Base-by-base conservation (phyloP, 2,329 filamentous ascomycete genomes). In the Fusarium camptoceras region DNA sequence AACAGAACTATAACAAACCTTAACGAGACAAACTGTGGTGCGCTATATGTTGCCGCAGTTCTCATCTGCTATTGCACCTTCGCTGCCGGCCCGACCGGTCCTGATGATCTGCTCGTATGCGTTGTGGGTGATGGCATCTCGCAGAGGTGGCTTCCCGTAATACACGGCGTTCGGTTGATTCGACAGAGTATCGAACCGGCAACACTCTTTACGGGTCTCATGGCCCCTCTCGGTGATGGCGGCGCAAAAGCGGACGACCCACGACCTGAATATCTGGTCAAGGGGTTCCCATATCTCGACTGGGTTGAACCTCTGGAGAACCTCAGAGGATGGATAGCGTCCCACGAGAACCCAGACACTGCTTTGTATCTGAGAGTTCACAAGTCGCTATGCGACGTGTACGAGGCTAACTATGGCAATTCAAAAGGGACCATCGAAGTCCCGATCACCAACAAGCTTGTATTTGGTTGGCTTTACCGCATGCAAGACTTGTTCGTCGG, bases 21-120 rank as follows among this genome's bases (percentile, higher is more conserved):
- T 4, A 71, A 75, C 49, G 65, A 72, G 24, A 60, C 63, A 44
- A 78, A 76, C 49, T 78, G 76, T 41, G 75, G 75, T n/a, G 72
- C 76, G 10, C 57, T 77, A 16, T 78, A 78, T 49, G 61, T 77
- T 10, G 70, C 75, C 4, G 70, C 76, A 10, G 55, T 73, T 22
- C 68, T 78, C 8, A 69, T 77, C 9, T 78, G 76, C 49, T 77
- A 76, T 43, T 77, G 74, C 43, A 73, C 72, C 10, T 77, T 78
- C 59, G 77, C 77, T 28, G 75, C 76, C 9, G 77, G 77, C 4
- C 77, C 77, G 4, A 71, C 66, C 7, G 66, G 74, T 12, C 65
- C 65, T 5, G 66, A 76, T 30, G 77, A 78, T 30, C 68, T 78
- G 6, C 72, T 78, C 15, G 61, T 78, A 18, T 77, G 75, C 62